These are phyloP conservation scores for Phytophthora podocarpi DNA, from an alignment of 352 stramenopile genomes.

Conservation along the genomic window DNA sequence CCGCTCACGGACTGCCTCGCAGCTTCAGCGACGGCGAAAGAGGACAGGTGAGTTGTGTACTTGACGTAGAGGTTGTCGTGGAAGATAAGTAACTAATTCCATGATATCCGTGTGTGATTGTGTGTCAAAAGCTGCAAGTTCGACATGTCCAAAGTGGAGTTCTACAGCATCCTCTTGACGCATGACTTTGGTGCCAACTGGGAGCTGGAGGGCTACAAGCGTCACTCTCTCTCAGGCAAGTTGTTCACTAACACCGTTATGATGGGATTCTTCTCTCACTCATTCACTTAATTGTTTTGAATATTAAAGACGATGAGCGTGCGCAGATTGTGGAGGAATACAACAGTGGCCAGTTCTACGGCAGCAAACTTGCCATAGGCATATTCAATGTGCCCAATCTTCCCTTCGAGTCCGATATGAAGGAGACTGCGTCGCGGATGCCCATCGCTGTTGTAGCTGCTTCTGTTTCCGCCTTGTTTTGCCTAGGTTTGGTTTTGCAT, in stretches of 20 bases:
- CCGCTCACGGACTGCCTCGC: constrained; percentile 44
- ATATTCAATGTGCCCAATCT: constrained; percentile 60
- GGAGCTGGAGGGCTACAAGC: constrained; percentile 64
- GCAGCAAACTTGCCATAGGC: constrained; percentile 62
- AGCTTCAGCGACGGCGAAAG: neutral
- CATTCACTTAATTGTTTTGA: too few relatives aligned
- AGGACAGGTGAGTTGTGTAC: constrained; percentile 15
- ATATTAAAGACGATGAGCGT: constrained; percentile 50
- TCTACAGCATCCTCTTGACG: constrained; percentile 69
- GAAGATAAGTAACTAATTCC: neutral
- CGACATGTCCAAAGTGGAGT: constrained; percentile 60
- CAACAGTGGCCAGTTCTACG: constrained; percentile 61
- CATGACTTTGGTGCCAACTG: constrained; percentile 37
- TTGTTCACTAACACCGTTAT: too few relatives aligned
- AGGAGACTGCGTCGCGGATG: constrained; percentile 36
- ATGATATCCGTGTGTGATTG: neutral
- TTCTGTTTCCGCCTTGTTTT: constrained; percentile 45
- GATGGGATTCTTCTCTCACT: too few relatives aligned
- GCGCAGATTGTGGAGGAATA: constrained; percentile 62
- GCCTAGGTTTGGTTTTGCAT: constrained; percentile 59
- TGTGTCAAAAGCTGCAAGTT: constrained; percentile 51
- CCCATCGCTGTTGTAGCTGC: constrained; percentile 47
- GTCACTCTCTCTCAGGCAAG: constrained; percentile 56
- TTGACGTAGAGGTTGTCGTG: too few relatives aligned
- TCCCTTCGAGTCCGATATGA: constrained; percentile 41